Evolutionary conservation across 2,329 filamentous ascomycete species (phyloP), one percentile per base, ranked within the genome.

Genomic region (Byssochlamys sp.): DNA sequence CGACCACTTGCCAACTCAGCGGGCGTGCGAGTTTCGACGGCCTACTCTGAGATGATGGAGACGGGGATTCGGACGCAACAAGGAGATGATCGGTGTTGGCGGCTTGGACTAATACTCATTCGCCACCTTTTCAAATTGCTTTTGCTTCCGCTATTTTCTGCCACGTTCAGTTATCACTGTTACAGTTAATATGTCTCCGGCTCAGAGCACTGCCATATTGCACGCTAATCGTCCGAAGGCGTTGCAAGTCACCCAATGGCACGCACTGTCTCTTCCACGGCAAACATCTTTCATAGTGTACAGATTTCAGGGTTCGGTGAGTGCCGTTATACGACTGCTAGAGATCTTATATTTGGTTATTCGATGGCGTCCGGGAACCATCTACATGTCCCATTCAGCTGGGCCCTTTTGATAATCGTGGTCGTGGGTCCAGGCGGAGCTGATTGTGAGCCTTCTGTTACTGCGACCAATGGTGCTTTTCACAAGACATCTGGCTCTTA

Each of bases 121-220:
- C 64, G 61, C 63, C 65, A 70, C 68, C 62, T 63, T 63, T 64
- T 61, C 62, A 57, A 39, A 39, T 57, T 55, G 35, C 14, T 25
- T 52, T 39, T 14, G 55, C 60, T 63, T 65, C 57, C 60, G 63
- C 64, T 62, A 57, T 59, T 57, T 54, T 48, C 39, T 19, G 39
- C 39, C 39, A 45, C 39, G 39, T 45, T 45, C 39, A 7, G 39
- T 19, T 14, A 9, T 60, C 60, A 53, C 52, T 35, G 27, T n/a
- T 29, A 48, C 24, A 6, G 25, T 48, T 48, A 10, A 14, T 26
- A 12, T 31, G 45, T 54, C 49, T 53, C 51, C 49, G 29, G 35
- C 51, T 31, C 52, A 26, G 3, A n/a, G n/a, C 49, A 26, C 53
- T 14, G 26, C 58, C 53, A 60, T 63, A 56, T 53, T 57, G 55